Percentiles rank a stretch among this genome's conserved stretches.
These are phyloP conservation scores for Pseudocercospora fijiensis DNA, from an alignment of 2,329 filamentous ascomycete species.

Conservation along the genomic window DNA sequence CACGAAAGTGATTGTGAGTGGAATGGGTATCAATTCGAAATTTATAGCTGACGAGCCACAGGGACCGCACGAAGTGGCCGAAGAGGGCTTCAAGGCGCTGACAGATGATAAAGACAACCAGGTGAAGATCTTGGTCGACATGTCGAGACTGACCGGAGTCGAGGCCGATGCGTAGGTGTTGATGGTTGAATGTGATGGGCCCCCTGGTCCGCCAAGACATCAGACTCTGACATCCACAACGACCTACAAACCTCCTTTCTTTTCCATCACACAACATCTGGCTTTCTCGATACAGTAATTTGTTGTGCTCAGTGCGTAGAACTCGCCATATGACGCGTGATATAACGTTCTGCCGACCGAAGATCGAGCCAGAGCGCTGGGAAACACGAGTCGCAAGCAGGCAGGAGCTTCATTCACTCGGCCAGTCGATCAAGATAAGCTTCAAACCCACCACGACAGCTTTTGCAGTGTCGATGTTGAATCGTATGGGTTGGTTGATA, in stretches of 20 bases:
- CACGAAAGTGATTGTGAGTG: slow-evolving; percentile 10
- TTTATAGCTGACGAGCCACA: background rate
- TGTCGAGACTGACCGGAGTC: slow-evolving; percentile 9
- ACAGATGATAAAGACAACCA: slow-evolving; percentile 16
- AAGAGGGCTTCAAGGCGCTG: slow-evolving; percentile 13
- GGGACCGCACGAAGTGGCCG: slow-evolving; percentile 9
- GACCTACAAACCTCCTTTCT: background rate
- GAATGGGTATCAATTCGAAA: background rate
- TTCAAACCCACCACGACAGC: background rate
- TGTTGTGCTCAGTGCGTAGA: too few relatives aligned
- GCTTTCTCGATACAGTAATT: background rate
- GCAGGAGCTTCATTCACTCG: background rate
- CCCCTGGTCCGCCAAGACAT: background rate
- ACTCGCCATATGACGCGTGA: background rate
- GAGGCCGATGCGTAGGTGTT: background rate
- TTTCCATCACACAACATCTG: background rate
- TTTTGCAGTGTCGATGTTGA: background rate
- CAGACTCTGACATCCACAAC: background rate
- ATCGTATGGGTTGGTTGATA: too few relatives aligned
- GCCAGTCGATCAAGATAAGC: background rate
- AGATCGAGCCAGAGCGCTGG: too few relatives aligned
- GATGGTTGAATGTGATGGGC: background rate
- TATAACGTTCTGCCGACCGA: too few relatives aligned
- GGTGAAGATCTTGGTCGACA: slow-evolving; percentile 19
- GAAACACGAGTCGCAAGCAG: too few relatives aligned